Percentiles rank a stretch among this genome's conserved stretches.
These are phyloP conservation scores for Yarrowia porcina DNA, from an alignment of 805 yeast genomes.

Conservation along the genomic window DNA sequence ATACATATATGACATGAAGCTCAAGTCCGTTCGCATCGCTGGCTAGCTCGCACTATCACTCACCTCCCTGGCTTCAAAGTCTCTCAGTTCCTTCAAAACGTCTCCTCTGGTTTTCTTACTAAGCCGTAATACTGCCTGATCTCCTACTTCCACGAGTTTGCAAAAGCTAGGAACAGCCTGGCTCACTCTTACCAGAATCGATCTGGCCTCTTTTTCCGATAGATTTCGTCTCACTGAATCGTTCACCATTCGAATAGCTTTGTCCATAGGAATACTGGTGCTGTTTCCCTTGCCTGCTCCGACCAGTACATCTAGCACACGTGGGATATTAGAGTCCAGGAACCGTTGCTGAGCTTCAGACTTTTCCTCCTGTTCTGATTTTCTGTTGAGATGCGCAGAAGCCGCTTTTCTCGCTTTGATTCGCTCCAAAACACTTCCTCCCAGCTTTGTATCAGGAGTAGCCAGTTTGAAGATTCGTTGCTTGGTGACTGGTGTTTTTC, in stretches of 20 bases:
- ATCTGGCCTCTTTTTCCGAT: not conserved
- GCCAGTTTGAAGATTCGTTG: constrained; percentile 13
- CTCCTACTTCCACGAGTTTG: constrained; percentile 6
- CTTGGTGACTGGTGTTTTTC: constrained; percentile 2
- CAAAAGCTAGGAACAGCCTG: not conserved
- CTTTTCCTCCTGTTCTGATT: not conserved
- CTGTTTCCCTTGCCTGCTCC: not conserved
- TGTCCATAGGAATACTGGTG: not conserved
- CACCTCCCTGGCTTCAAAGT: not conserved
- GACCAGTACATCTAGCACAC: not conserved
- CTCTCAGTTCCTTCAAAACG: not conserved
- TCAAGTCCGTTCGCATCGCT: no score
- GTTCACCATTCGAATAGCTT: not conserved
- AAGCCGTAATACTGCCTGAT: not conserved
- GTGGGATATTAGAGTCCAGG: constrained; percentile 4
- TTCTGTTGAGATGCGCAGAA: not conserved
- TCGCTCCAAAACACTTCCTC: constrained; percentile 34
- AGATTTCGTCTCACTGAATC: not conserved
- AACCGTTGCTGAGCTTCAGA: not conserved
- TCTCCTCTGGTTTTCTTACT: constrained; percentile 1
- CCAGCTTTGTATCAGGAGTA: constrained; percentile 11
- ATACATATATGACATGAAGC: no score
- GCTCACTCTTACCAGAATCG: not conserved
- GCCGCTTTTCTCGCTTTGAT: constrained; percentile 36
- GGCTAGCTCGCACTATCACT: no score